Evolutionary conservation across 2,329 filamentous ascomycete genomes (phyloP), one percentile per base, ranked within the genome.

Genomic region (Endocalyx cinctus): DNA sequence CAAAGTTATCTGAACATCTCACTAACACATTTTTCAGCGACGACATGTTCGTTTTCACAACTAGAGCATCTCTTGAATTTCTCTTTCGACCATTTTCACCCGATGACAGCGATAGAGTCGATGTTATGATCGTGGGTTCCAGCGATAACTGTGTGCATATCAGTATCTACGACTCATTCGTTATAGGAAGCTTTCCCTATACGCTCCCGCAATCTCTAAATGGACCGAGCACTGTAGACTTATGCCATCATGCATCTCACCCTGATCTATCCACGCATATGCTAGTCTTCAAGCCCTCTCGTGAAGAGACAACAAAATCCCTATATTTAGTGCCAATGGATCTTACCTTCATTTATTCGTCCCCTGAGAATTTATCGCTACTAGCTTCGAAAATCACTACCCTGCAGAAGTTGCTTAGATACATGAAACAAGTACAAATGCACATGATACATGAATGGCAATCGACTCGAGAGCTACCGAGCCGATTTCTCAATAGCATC

Each of bases 381-480:
- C 70, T 97, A 10, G 84, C 89, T 1, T 87, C 84, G 12, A 94
- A 94, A 50, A 83, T 87, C 5, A 94, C 89, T 1, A 85, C 87
- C 27, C 62, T 97, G 12, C 87, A 95, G 49, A 94, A 92, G 43
- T 61, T 97, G 10, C 65, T 96, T 6, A 74, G 87, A 30, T 97
- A 98, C 54, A 73, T 95, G 27, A 79, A 79, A 35, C 87, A 95
- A 54, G 80, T 84, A 1, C 79, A 92, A 42, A 70, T 77, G 20
- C 85, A 90, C 44, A 85, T 96, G 65, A 68, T 80, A 16, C 72
- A 79, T 4, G 89, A 95, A 55, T 95, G 86, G 77, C 84, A 85
- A 49, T 83, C 85, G 22, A 82, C 86, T 2, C 77, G 86, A 41
- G 85, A 94, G 36, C 67, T 96, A 6, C 87, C 88, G 0, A 69